Evolutionary conservation across 2,329 filamentous ascomycete genomes (phyloP), one percentile per base, ranked within the genome.

Genomic region (Cladosporium sp.): DNA sequence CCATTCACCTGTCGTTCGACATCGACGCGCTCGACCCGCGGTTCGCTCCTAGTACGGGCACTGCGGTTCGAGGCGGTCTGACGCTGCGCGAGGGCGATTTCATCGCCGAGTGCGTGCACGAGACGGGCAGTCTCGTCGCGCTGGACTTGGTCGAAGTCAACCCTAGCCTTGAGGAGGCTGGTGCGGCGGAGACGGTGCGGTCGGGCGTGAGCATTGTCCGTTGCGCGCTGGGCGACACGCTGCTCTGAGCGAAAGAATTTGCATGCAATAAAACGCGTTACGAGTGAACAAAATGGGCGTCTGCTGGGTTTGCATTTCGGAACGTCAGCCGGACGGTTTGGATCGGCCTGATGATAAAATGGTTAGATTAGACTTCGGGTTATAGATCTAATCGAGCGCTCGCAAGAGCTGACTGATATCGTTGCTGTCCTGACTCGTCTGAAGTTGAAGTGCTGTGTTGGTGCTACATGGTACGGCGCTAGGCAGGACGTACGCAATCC

Each of bases 1-100:
- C 93, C 40, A 96, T 98, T 67, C 93, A 98, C 72, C 81, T 98
- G 55, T 95, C 89, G 35, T 97, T 98, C 65, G 93, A 98, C 68
- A 89, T 98, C 61, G 93, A 98, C 70, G 93, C 91, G 19, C 80
- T 97, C 55, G 93, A 98, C 70, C 93, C 93, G 28, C 86, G 90
- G 79, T 96, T 89, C 86, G 93, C 93, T 37, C 93, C 93, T 19
- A 93, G 88, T 70, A 98, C 93, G 0, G 93, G 93, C 14, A 97
- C 93, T 3, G 90, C 93, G 0, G 93, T 98, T 32, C 82, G 93
- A 64, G 93, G 93, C 40, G 93, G 93, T 0, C 73, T 98, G 68
- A 98, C 93, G 3, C 78, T 98, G 63, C 83, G 93, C 52, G 93
- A 98, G 75, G 93, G 93, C 38, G 93, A 97, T 71, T 98, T 89